Percentiles rank a stretch among this genome's conserved stretches.
phyloP scores from a whole-genome alignment of 202 grass and related monocot species.

The Schoenoplectus tabernaemontani region DNA sequence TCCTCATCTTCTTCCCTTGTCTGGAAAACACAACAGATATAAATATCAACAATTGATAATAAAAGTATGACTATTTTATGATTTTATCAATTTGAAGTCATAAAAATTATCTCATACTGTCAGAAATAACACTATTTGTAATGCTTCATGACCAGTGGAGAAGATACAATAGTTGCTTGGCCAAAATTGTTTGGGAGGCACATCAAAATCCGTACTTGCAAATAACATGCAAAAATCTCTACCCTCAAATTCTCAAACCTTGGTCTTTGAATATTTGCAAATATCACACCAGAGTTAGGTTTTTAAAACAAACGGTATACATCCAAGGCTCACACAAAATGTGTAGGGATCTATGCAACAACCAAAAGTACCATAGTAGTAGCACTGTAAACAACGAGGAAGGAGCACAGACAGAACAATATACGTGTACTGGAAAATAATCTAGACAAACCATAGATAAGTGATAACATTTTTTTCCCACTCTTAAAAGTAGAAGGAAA shows the following conservation, averaged over 20 bases:
- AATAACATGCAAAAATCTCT: background rate
- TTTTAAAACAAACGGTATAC: background rate
- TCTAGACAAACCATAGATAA: background rate
- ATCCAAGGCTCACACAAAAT: background rate
- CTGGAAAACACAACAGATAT: conserved; percentile 21
- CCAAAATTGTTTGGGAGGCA: background rate
- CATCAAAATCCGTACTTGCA: background rate
- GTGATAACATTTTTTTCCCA: background rate
- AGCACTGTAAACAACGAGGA: background rate
- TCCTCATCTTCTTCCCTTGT: conserved; percentile 94
- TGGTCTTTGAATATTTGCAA: background rate
- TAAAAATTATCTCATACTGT: background rate
- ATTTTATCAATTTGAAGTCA: background rate
- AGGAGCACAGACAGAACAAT: background rate
- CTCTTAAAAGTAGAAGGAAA: background rate
- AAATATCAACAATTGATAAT: conserved; percentile 10
- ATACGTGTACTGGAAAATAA: background rate
- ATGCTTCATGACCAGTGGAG: background rate
- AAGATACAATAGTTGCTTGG: background rate
- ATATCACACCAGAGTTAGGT: background rate
- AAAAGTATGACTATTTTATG: conserved; percentile 1
- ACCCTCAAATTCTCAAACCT: background rate
- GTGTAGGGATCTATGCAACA: background rate
- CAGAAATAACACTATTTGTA: background rate
- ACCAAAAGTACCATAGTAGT: background rate